These are phyloP conservation scores for Ophiostoma angusticollis DNA, from an alignment of 2,329 filamentous ascomycete species.

Conservation along the genomic window DNA sequence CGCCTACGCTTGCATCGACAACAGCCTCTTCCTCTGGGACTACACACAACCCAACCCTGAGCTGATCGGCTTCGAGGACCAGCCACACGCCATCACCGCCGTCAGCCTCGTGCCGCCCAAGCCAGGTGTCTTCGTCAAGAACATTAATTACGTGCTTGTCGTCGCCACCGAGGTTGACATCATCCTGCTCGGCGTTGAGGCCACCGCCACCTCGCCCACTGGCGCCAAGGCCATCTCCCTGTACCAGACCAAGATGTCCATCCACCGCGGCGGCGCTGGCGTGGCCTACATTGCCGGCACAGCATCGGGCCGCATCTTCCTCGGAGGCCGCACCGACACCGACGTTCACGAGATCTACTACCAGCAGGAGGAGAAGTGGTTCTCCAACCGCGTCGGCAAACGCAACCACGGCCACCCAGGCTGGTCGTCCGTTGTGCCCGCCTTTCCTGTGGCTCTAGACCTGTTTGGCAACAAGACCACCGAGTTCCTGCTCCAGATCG, in stretches of 20 bases:
- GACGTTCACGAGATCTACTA: conserved; percentile 93
- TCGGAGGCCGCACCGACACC: conserved; percentile 65
- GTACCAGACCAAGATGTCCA: conserved; percentile 79
- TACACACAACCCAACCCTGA: conserved; percentile 89
- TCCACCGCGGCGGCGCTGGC: conserved; percentile 62
- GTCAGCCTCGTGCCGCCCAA: conserved; percentile 80
- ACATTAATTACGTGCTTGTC: conserved; percentile 79
- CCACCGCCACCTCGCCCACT: conserved; percentile 49
- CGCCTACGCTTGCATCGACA: conserved; percentile 92
- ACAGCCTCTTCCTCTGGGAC: conserved; percentile 93
- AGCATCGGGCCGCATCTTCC: conserved; percentile 83
- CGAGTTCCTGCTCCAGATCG: conserved; percentile 65
- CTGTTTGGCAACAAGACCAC: conserved; percentile 37
- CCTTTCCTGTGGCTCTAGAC: conserved; percentile 27
- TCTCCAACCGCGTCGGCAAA: conserved; percentile 74
- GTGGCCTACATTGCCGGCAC: conserved; percentile 72
- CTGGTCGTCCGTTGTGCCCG: conserved; percentile 52
- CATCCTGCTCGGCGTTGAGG: conserved; percentile 71
- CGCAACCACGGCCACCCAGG: conserved; percentile 74
- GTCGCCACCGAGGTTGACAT: conserved; percentile 80
- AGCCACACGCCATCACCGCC: conserved; percentile 76
- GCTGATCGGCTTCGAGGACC: conserved; percentile 83
- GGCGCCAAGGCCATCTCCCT: conserved; percentile 63
- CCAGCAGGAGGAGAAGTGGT: conserved; percentile 96
- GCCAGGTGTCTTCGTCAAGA: conserved; percentile 70